Conservation (phyloP, 208 protist species). For the Leptomonas pyrrhocoris region DNA sequence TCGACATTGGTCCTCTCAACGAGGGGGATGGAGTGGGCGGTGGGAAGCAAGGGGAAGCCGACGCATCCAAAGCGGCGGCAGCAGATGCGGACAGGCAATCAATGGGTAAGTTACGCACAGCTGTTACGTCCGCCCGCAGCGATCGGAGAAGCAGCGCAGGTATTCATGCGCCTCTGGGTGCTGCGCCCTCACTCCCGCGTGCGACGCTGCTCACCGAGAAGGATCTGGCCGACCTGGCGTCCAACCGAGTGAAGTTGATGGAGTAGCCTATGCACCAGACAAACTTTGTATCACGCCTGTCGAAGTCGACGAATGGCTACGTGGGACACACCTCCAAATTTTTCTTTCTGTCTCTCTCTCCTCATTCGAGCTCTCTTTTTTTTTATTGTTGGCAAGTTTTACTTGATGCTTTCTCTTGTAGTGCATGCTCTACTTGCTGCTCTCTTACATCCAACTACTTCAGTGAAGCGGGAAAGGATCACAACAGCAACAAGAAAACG, state of each 20-base stretch:
- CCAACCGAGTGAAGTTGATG: conserved; percentile 37
- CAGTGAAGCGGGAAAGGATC: no score
- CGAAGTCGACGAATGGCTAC: no score
- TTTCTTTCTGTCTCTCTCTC: no score
- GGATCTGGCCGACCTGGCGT: conserved; percentile 41
- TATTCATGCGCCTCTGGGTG: background rate
- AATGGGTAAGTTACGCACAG: background rate
- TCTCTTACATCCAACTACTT: no score
- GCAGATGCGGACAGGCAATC: background rate
- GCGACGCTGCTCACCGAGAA: conserved; percentile 36
- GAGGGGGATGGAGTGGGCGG: background rate
- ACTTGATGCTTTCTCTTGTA: no score
- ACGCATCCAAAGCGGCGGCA: background rate
- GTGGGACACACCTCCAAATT: no score
- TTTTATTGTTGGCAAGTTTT: no score
- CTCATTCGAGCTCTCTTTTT: no score
- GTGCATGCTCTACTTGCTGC: no score
- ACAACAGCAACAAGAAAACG: no score
- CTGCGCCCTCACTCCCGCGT: background rate
- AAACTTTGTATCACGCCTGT: background rate
- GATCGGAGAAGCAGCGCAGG: background rate
- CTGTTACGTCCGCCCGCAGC: background rate
- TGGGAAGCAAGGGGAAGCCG: background rate
- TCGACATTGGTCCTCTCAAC: conserved; percentile 18
- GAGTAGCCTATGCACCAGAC: background rate